These are phyloP conservation scores for Macrotyloma uniflorum DNA, from an alignment of 306 rosid species.

Conservation along the genomic window DNA sequence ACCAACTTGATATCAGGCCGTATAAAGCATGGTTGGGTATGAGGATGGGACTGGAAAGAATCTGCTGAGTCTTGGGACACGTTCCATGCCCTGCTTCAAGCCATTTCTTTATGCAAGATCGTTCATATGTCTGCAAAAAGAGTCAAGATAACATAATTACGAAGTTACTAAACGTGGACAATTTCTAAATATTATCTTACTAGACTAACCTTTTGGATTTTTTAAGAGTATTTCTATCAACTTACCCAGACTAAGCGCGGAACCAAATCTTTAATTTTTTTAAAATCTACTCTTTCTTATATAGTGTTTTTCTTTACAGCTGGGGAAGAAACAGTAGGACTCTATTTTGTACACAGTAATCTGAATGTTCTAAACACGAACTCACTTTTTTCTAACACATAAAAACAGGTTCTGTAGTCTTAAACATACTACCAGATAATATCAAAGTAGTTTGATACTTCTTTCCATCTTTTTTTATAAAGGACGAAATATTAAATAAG, in stretches of 20 bases:
- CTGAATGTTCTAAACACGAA: neutral
- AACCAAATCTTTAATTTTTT: neutral
- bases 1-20: conserved; percentile 83
- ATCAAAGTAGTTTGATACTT: neutral
- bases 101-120: conserved; percentile 88
- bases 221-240: neutral
- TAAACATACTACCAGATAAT: neutral
- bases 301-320: too few species aligned
- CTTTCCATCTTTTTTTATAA: neutral
- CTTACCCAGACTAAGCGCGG: neutral
- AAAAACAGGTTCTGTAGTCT: neutral
- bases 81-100: conserved; percentile 81
- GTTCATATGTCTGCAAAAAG: conserved; percentile 80
- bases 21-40: conserved; percentile 82
- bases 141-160: conserved; percentile 20
- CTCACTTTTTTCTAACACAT: neutral
- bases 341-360: neutral
- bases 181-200: neutral
- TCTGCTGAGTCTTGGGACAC: conserved; percentile 84
- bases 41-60: conserved; percentile 61
- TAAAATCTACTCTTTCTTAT: too few species aligned
- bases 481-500: neutral
- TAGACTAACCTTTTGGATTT: neutral
- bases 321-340: too few species aligned
- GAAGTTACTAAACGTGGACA: conserved; percentile 17